phyloP scores from a whole-genome alignment of 2,329 filamentous ascomycete genomes.

The Aspergillus vadensis region DNA sequence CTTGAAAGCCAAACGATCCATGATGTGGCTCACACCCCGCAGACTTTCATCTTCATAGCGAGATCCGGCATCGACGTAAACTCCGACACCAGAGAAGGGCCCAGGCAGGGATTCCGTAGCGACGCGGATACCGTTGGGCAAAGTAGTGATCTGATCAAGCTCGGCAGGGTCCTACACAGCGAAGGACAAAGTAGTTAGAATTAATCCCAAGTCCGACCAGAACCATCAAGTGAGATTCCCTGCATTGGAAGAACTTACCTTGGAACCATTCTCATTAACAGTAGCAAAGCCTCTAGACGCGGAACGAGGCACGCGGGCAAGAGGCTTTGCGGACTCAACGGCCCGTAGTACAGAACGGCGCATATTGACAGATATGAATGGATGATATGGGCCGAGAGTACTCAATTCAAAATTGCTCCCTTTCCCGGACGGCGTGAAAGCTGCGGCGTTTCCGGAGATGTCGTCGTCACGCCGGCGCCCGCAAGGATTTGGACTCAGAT shows the following conservation, averaged over 20 bases:
- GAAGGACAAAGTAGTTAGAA: not conserved
- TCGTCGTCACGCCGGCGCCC: conserved; percentile 14
- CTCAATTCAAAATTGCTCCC: not conserved
- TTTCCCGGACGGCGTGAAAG: conserved; percentile 14
- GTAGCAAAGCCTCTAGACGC: conserved; percentile 41
- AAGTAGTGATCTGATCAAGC: conserved; percentile 81
- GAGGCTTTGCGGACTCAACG: conserved; percentile 41
- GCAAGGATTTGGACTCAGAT: conserved; percentile 21
- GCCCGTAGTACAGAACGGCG: conserved; percentile 45
- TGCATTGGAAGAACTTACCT: conserved; percentile 30
- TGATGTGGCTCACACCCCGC: conserved; percentile 90
- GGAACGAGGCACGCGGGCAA: conserved; percentile 36
- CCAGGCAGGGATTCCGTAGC: conserved; percentile 93
- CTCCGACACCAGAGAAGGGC: conserved; percentile 90
- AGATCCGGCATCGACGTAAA: conserved; percentile 94
- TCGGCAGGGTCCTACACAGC: conserved; percentile 72
- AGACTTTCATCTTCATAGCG: conserved; percentile 86
- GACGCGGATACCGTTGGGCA: conserved; percentile 90
- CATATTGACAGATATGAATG: conserved; percentile 30
- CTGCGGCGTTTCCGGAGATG: conserved; percentile 15
- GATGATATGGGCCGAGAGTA: conserved; percentile 8
- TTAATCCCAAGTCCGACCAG: conserved; percentile 7
- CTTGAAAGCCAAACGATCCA: conserved; percentile 95
- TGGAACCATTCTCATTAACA: conserved; percentile 32
- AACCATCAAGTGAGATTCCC: not conserved